Percentiles rank a stretch among this genome's conserved stretches.
These are phyloP conservation scores for Catenaria anguillulae DNA, from an alignment of 371 early-diverging fungal genomes.

Conservation along the genomic window DNA sequence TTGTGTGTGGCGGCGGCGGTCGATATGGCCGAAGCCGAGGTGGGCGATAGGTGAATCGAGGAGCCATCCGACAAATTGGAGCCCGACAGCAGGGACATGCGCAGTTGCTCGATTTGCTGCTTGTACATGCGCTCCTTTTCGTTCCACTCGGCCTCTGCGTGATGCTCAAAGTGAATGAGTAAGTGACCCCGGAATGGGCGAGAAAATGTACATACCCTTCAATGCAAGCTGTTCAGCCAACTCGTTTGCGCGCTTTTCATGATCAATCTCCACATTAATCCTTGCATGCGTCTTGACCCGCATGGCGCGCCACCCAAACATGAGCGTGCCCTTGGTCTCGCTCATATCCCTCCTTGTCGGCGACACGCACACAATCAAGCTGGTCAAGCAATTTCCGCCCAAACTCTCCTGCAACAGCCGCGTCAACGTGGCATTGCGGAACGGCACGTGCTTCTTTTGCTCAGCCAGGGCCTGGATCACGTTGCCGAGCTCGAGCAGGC, in stretches of 20 bases:
- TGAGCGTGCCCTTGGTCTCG: constrained; percentile 6
- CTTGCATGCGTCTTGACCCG: constrained; percentile 1
- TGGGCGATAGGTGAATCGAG: too few species aligned
- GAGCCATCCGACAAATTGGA: too few species aligned
- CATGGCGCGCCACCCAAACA: constrained; percentile 5
- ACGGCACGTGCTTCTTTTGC: not conserved
- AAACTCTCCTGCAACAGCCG: constrained; percentile 5
- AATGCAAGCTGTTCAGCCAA: not conserved
- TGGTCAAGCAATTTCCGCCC: constrained; percentile 1
- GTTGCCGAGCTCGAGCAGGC: constrained; percentile 6
- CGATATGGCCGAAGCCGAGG: not conserved
- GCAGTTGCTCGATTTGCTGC: not conserved
- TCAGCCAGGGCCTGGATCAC: constrained; percentile 5
- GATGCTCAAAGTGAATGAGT: too few species aligned
- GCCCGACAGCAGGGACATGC: not conserved
- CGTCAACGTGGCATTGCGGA: constrained; percentile 1
- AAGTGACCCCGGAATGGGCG: not conserved
- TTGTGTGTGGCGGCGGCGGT: not conserved
- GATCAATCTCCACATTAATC: constrained; percentile 3
- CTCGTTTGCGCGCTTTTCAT: not conserved
- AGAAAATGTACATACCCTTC: not conserved
- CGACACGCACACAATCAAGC: not conserved
- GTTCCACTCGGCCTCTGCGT: not conserved
- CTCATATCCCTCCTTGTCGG: not conserved
- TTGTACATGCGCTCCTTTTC: not conserved